A percentile compares a stretch with the other conserved stretches of the same genome.
Evolutionary conservation across 139 green algal genomes (phyloP).

Genomic region (Chlorella sp.): DNA sequence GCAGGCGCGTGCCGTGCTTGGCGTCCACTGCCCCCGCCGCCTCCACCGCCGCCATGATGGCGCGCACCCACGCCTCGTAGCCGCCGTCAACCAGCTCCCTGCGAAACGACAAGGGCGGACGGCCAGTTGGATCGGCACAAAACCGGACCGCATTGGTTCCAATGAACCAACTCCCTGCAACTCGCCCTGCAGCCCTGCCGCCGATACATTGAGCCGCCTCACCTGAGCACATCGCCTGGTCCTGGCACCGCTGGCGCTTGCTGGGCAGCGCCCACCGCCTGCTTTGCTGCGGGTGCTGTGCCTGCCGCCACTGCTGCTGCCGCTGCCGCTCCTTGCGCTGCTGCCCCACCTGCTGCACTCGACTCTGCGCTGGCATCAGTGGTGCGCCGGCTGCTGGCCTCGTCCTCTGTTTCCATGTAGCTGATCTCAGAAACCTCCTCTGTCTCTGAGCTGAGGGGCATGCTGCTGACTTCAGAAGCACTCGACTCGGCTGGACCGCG

Average conservation of each 20-base stretch:
- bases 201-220: no score
- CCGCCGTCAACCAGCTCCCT: conserved; percentile 40
- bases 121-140: no score
- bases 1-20: conserved; percentile 58
- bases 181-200: no score
- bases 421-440: background rate
- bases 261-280: background rate
- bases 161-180: no score
- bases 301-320: background rate
- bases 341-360: background rate
- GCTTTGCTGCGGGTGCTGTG: background rate
- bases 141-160: no score
- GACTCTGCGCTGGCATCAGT: background rate
- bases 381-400: background rate
- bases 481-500: background rate
- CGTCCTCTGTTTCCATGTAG: background rate
- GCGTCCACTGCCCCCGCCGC: conserved; percentile 37
- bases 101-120: background rate
- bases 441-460: conserved; percentile 1
- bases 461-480: conserved; percentile 3
- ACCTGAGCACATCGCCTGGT: conserved; percentile 10
- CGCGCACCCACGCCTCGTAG: conserved; percentile 41
- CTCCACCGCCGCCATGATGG: conserved; percentile 48
- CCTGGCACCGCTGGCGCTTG: background rate
- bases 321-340: no score